A percentile compares a stretch with the other conserved stretches of the same genome.
These are phyloP conservation scores for Saccharomycopsis vini DNA, from an alignment of 805 yeast genomes.

Conservation along the genomic window DNA sequence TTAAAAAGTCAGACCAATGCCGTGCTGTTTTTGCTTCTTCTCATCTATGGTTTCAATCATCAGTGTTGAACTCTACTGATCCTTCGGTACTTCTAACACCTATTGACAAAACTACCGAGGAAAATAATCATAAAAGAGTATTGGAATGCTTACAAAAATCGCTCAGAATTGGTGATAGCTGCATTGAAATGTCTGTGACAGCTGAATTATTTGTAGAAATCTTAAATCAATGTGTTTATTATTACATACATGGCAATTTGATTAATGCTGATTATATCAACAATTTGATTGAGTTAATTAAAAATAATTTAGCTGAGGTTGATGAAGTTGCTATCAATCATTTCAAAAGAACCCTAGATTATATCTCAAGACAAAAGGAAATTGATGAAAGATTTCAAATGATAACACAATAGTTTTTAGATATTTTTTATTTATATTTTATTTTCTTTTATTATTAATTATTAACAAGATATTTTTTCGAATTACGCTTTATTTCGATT, in stretches of 20 bases:
- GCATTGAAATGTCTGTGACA: constrained; percentile 69
- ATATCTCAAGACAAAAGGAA: constrained; percentile 58
- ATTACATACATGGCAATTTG: constrained; percentile 70
- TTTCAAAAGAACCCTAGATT: constrained; percentile 65
- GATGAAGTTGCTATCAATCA: constrained; percentile 38
- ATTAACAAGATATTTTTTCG: too few species aligned
- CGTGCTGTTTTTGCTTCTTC: constrained; percentile 81
- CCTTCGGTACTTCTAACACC: constrained; percentile 62
- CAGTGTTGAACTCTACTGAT: background rate
- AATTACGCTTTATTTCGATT: too few species aligned
- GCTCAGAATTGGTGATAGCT: constrained; percentile 85
- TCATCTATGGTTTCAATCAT: constrained; percentile 57
- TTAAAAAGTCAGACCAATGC: constrained; percentile 92
- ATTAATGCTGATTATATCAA: constrained; percentile 71
- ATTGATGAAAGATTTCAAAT: constrained; percentile 61
- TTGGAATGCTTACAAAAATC: constrained; percentile 87
- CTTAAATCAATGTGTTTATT: constrained; percentile 75
- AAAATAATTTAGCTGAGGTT: constrained; percentile 42
- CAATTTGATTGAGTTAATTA: constrained; percentile 77
- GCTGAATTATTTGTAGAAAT: constrained; percentile 85
- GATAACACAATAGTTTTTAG: constrained; percentile 28
- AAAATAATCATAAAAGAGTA: constrained; percentile 49
- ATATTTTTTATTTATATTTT: too few species aligned
- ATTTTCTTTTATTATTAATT: too few species aligned
- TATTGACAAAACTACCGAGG: constrained; percentile 23